Base-by-base conservation (phyloP, 2,329 filamentous ascomycete species). In the Beauveria medogensis region DNA sequence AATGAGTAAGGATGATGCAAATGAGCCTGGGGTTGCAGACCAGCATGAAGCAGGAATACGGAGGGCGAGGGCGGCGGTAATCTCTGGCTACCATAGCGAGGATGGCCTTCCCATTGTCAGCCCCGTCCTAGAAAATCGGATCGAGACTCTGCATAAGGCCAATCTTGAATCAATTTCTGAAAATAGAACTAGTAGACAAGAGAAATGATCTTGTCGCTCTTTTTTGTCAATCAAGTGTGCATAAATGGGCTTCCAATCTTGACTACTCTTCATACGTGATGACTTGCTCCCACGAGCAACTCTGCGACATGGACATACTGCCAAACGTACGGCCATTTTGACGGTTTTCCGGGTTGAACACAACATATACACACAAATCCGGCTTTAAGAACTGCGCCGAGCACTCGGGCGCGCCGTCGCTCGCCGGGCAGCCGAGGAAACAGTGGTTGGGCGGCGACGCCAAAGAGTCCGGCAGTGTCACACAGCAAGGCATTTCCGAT, bases 301-400 rank as follows among this genome's bases (percentile, higher is more conserved):
- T 48, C 6, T 8, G 46, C 46, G 46, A 30, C 46, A 14, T 48
- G 10, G 24, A 48, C 10, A 48, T 48, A 48, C 5, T 48, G 46
- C 24, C 46, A 28, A 3, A 14, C 46, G 59, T 70, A 69, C 18
- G 63, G 68, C 57, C 66, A 66, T 54, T 66, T 55, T 48, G 22
- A 46, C 8, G 20, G 1, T 63, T 67, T 64, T 0, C 26, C 52
- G 68, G 57, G 41, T 68, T 68, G 62, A 69, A 71, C 63, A 70
- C 65, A 50, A 55, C 69, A 60, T 67, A 70, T 62, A 54, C 65
- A 66, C 69, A 71, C 14, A 60, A 56, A 51, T 69, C 68, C 30
- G 65, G 60, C 64, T 68, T 58, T 52, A 64, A 65, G 62, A 69
- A 71, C 24, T 48, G 30, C 47, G 64, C 66, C 61, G 70, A 56